Conservation (phyloP, 768 basidiomycete genomes). For the Russula earlei region DNA sequence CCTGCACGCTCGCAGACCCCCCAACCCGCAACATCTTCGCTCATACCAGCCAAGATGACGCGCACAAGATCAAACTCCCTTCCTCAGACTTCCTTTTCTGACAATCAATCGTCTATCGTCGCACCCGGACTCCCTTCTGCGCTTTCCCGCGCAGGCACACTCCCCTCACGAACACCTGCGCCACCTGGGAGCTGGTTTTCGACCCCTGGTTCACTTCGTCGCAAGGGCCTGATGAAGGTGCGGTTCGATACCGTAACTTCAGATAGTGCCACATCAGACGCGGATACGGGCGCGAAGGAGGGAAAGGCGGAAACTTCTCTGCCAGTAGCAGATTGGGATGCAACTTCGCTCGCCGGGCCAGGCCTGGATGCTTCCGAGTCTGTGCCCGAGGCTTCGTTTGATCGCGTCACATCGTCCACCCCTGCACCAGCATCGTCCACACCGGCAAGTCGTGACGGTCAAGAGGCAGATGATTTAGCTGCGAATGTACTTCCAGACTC, state of each 20-base stretch:
- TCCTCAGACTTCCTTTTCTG: slow-evolving; percentile 12
- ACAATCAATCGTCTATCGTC: background rate
- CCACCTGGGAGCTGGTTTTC: slow-evolving; percentile 38
- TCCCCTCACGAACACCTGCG: slow-evolving; percentile 33
- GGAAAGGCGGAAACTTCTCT: background rate
- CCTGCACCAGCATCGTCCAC: background rate
- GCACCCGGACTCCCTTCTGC: slow-evolving; percentile 4
- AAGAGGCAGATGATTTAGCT: background rate
- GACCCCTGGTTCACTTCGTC: slow-evolving; percentile 39
- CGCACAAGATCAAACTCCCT: slow-evolving; percentile 18
- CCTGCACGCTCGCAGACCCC: slow-evolving; percentile 20
- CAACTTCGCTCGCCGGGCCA: background rate
- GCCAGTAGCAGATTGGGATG: slow-evolving; percentile 12
- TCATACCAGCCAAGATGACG: background rate
- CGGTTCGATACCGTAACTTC: slow-evolving; percentile 48
- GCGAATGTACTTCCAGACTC: slow-evolving; percentile 16
- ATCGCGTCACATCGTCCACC: slow-evolving; percentile 15
- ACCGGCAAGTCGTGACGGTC: background rate
- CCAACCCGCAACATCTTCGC: background rate
- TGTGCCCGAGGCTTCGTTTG: slow-evolving; percentile 16
- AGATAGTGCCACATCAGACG: slow-evolving; percentile 25
- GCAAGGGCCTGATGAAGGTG: slow-evolving; percentile 59
- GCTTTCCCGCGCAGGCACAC: slow-evolving; percentile 11
- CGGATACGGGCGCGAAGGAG: slow-evolving; percentile 14
- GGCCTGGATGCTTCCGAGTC: slow-evolving; percentile 3